A percentile compares a stretch with the other conserved stretches of the same genome.
These are phyloP conservation scores for Parietichytrium sp. DNA, from an alignment of 108 stramenopile genomes.

Conservation along the genomic window DNA sequence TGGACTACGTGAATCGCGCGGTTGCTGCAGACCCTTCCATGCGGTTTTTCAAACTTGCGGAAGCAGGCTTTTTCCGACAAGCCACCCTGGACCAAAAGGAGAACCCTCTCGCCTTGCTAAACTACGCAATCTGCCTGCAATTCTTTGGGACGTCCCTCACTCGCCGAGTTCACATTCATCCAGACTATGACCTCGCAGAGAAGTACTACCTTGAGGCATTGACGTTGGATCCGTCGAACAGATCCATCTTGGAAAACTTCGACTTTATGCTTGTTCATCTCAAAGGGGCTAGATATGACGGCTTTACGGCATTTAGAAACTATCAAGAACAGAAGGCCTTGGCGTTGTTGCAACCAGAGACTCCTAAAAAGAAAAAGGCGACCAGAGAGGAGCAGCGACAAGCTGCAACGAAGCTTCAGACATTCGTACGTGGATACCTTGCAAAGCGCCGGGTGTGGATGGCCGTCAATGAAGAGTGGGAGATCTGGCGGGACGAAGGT, in stretches of 20 bases:
- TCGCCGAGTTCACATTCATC: background rate
- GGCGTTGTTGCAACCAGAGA: background rate
- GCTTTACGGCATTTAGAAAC: background rate
- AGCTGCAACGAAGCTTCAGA: background rate
- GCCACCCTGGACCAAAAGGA: background rate
- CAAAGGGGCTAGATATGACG: conserved; percentile 26
- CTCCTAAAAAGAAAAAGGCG: background rate
- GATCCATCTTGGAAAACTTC: background rate
- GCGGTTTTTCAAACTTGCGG: background rate
- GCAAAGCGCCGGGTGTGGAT: background rate
- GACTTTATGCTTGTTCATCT: conserved; percentile 18
- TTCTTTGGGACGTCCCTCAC: conserved; percentile 3
- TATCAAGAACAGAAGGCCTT: background rate
- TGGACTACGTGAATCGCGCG: conserved; percentile 32
- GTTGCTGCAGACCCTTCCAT: background rate
- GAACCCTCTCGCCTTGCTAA: background rate
- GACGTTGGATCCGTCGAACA: background rate
- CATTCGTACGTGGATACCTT: background rate
- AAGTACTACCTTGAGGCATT: background rate
- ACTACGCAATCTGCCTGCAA: conserved; percentile 10
- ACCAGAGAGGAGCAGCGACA: background rate
- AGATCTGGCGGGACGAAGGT: conserved; percentile 13
- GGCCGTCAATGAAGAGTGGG: background rate
- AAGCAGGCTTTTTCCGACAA: conserved; percentile 14
- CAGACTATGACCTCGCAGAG: conserved; percentile 8